Conservation (phyloP, 352 stramenopile species). For the Pythium scleroteichum region DNA sequence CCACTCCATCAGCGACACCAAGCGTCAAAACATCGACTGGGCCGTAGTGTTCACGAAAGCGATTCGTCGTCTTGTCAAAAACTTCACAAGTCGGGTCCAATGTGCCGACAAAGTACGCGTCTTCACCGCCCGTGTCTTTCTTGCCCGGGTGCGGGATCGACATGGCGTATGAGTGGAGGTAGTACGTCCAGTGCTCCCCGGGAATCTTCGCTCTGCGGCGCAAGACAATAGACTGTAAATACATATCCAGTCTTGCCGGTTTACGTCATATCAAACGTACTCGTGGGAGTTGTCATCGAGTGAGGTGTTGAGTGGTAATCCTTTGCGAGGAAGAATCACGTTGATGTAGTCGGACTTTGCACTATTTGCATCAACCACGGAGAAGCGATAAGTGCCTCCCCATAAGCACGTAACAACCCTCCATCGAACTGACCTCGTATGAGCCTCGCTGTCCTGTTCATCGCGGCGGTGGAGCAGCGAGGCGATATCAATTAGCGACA, state of each 20-base stretch:
- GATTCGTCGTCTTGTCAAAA: conserved; percentile 35
- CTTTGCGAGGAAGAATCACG: conserved; percentile 79
- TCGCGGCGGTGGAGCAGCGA: conserved; percentile 71
- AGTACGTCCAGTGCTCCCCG: conserved; percentile 53
- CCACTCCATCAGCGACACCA: conserved; percentile 95
- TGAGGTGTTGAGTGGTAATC: conserved; percentile 73
- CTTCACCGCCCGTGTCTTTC: conserved; percentile 82
- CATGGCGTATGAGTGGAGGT: conserved; percentile 71
- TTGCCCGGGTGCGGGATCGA: conserved; percentile 79
- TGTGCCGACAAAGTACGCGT: conserved; percentile 93
- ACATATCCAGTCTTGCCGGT: no score
- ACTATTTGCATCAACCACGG: no score
- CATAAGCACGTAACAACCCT: no score
- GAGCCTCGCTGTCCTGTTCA: conserved; percentile 44
- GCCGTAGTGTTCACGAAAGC: conserved; percentile 41
- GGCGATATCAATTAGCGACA: conserved; percentile 81
- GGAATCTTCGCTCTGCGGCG: conserved; percentile 1
- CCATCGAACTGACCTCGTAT: conserved; percentile 40
- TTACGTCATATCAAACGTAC: conserved; percentile 26
- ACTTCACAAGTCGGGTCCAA: conserved; percentile 32
- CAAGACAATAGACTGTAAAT: background rate
- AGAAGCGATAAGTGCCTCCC: no score
- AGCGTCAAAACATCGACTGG: conserved; percentile 87
- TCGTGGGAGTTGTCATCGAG: conserved; percentile 25
- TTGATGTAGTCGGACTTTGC: conserved; percentile 92